Conservation (phyloP, 805 yeast species). For the Yamadazyma ubonensis region DNA sequence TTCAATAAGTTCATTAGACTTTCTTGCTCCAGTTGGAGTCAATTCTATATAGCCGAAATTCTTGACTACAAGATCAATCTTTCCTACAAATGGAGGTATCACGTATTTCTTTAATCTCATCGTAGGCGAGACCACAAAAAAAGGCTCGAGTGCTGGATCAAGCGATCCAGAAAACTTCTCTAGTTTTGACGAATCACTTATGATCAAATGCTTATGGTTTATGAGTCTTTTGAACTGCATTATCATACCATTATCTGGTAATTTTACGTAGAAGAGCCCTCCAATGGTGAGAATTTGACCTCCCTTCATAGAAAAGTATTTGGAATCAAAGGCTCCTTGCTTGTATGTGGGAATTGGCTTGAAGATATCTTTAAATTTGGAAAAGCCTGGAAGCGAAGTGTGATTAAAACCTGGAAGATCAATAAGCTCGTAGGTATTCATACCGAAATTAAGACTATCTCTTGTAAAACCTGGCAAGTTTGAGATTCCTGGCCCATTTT, state of each 20-base stretch:
- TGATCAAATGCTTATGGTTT: slow-evolving; percentile 63
- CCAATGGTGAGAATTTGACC: slow-evolving; percentile 53
- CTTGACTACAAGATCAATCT: slow-evolving; percentile 62
- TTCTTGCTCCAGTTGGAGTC: slow-evolving; percentile 53
- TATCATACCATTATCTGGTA: slow-evolving; percentile 40
- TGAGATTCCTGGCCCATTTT: slow-evolving; percentile 47
- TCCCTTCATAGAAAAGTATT: slow-evolving; percentile 39
- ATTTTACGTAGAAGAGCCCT: slow-evolving; percentile 57
- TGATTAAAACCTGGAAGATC: slow-evolving; percentile 17
- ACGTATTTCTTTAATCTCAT: slow-evolving; percentile 40
- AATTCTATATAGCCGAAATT: slow-evolving; percentile 64
- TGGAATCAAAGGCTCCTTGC: slow-evolving; percentile 29
- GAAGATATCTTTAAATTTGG: slow-evolving; percentile 25
- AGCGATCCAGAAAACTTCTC: slow-evolving; percentile 19
- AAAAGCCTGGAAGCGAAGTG: slow-evolving; percentile 11
- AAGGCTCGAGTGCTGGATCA: slow-evolving; percentile 17
- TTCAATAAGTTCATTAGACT: slow-evolving; percentile 26
- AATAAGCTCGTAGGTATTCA: slow-evolving; percentile 18
- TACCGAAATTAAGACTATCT: slow-evolving; percentile 37
- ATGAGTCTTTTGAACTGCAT: slow-evolving; percentile 35
- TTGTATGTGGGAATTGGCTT: slow-evolving; percentile 30
- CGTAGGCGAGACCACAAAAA: slow-evolving; percentile 15
- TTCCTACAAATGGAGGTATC: slow-evolving; percentile 71
- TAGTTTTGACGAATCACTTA: slow-evolving; percentile 6
- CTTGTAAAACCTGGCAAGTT: slow-evolving; percentile 73